Conservation (phyloP, 108 stramenopile genomes). For the Hondaea fermentalgiana region DNA sequence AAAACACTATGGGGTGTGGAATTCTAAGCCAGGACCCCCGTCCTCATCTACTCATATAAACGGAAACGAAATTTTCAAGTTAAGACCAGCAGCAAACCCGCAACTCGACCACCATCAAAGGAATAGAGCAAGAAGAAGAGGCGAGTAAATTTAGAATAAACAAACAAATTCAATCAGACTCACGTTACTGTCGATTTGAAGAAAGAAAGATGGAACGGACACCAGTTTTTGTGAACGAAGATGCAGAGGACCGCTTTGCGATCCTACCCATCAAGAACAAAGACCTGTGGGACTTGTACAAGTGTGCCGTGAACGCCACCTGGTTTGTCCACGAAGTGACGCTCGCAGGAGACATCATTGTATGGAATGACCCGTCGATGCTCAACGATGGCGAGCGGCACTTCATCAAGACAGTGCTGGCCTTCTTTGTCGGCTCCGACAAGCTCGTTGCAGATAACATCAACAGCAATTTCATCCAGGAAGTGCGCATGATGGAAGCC, state of each 20-base stretch:
- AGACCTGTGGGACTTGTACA: conserved; percentile 56
- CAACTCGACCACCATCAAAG: too few species aligned
- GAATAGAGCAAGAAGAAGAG: too few species aligned
- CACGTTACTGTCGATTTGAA: too few species aligned
- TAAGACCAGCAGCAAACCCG: too few species aligned
- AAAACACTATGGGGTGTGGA: too few species aligned
- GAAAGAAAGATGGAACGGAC: background rate
- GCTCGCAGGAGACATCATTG: conserved; percentile 18
- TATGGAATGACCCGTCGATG: background rate
- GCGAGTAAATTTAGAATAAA: too few species aligned
- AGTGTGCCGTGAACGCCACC: conserved; percentile 21
- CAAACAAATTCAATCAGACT: too few species aligned
- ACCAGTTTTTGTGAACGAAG: background rate
- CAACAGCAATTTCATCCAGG: conserved; percentile 68
- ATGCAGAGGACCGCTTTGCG: conserved; percentile 53
- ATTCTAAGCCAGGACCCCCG: too few species aligned
- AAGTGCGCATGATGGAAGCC: conserved; percentile 76
- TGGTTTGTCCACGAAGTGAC: conserved; percentile 35
- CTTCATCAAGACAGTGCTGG: conserved; percentile 68
- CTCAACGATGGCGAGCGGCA: conserved; percentile 7
- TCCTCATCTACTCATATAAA: too few species aligned
- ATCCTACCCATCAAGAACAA: conserved; percentile 78
- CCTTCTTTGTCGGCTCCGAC: conserved; percentile 83
- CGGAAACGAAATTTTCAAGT: too few species aligned
- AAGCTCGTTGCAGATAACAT: conserved; percentile 83